These are phyloP conservation scores for Xylaria sp. DNA, from an alignment of 495 filamentous ascomycete genomes.

Conservation along the genomic window DNA sequence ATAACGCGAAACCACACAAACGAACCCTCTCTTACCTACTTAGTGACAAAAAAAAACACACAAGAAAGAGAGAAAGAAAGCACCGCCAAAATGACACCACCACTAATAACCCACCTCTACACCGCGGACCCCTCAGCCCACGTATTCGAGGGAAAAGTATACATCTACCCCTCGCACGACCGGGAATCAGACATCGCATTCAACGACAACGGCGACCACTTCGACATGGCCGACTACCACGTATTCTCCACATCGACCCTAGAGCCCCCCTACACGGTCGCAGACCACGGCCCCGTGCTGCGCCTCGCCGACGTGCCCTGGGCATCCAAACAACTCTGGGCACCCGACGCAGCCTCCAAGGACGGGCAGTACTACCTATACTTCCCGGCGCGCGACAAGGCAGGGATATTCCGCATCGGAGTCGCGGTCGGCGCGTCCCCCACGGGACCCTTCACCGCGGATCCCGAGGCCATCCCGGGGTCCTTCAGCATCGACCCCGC, in stretches of 20 bases:
- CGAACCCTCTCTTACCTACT: too few relatives aligned
- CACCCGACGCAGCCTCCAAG: conserved; percentile 65
- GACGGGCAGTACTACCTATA: conserved; percentile 70
- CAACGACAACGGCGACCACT: conserved; percentile 85
- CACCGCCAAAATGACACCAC: conserved; percentile 49
- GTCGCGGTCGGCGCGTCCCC: conserved; percentile 62
- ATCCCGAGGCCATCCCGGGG: conserved; percentile 66
- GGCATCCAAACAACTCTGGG: conserved; percentile 70
- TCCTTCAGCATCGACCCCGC: conserved; percentile 70
- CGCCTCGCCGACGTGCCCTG: conserved; percentile 63
- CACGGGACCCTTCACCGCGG: conserved; percentile 63
- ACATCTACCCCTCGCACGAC: conserved; percentile 73
- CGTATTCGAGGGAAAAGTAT: conserved; percentile 67
- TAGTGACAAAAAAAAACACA: too few relatives aligned
- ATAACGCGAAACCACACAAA: not conserved
- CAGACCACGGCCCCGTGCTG: conserved; percentile 67
- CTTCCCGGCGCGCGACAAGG: conserved; percentile 67
- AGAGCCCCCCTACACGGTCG: conserved; percentile 51
- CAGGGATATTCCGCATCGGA: conserved; percentile 69
- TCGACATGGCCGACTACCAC: conserved; percentile 78
- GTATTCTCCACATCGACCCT: conserved; percentile 62
- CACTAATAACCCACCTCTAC: conserved; percentile 70
- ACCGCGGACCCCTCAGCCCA: conserved; percentile 74
- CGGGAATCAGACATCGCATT: conserved; percentile 65
- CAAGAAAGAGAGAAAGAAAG: not conserved